Evolutionary conservation across 2,329 filamentous ascomycete species (phyloP).

Genomic region (Pseudocercospora eumusae): DNA sequence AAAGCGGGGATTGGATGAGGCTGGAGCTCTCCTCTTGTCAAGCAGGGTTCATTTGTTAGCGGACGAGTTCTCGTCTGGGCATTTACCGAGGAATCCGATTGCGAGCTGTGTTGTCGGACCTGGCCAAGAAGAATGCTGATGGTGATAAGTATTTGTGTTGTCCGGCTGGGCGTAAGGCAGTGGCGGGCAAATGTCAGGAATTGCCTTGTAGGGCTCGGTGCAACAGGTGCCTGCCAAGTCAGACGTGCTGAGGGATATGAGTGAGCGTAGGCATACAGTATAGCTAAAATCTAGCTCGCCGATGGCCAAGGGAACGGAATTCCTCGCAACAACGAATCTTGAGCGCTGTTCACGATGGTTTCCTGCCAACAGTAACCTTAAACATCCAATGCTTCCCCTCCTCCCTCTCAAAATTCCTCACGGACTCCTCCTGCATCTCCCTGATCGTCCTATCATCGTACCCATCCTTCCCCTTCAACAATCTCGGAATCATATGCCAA

Average conservation of each 20-base stretch:
- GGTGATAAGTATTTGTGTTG: background rate
- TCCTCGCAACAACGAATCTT: no score
- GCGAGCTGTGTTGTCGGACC: background rate
- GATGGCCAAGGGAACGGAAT: background rate
- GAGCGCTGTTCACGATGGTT: background rate
- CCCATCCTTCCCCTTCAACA: slow-evolving; percentile 9
- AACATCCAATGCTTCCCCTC: slow-evolving; percentile 23
- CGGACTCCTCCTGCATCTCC: slow-evolving; percentile 16
- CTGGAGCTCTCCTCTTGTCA: slow-evolving; percentile 3
- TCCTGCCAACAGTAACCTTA: slow-evolving; percentile 20
- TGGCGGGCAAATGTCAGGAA: background rate
- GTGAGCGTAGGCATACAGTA: background rate
- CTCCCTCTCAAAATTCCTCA: slow-evolving; percentile 12
- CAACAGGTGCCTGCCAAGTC: background rate
- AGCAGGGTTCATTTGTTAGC: background rate
- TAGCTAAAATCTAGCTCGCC: background rate
- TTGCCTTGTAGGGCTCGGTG: background rate
- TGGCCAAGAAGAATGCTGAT: background rate
- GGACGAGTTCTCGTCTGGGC: background rate
- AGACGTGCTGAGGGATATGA: background rate
- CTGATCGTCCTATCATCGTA: slow-evolving; percentile 15
- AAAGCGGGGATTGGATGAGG: slow-evolving; percentile 4
- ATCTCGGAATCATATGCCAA: slow-evolving; percentile 20
- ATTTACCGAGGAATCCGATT: background rate
- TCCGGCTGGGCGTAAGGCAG: background rate